phyloP scores from a whole-genome alignment of 2,329 filamentous ascomycete genomes.

The Penicillium sp. region DNA sequence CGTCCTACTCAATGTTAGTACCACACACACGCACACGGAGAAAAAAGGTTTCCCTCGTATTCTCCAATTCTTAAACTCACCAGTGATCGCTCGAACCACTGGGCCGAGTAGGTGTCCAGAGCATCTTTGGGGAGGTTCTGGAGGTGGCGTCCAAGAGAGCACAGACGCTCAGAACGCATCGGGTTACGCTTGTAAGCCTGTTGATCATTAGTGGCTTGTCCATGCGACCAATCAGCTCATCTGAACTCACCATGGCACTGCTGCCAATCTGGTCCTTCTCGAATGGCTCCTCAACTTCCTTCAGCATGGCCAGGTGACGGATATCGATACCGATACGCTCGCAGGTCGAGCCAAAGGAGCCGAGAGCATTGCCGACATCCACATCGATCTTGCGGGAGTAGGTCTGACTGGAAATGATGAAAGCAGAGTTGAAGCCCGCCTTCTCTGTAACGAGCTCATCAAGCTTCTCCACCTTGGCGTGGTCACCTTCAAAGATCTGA shows the following conservation, averaged over 20 bases:
- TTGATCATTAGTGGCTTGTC: conserved; percentile 45
- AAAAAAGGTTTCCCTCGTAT: not conserved
- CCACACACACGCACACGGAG: not conserved
- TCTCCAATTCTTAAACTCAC: conserved; percentile 21
- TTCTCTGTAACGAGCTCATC: conserved; percentile 68
- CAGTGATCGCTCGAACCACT: conserved; percentile 79
- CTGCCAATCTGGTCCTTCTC: conserved; percentile 78
- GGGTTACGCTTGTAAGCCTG: conserved; percentile 67
- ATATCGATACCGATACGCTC: conserved; percentile 77
- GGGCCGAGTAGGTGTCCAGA: conserved; percentile 69
- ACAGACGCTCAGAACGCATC: conserved; percentile 63
- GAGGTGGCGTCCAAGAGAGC: conserved; percentile 61
- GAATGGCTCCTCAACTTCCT: conserved; percentile 86
- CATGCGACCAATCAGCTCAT: not conserved
- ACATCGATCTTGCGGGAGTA: conserved; percentile 83
- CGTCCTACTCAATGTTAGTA: conserved; percentile 55
- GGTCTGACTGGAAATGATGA: conserved; percentile 72
- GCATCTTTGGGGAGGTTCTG: conserved; percentile 60
- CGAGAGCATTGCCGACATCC: conserved; percentile 77
- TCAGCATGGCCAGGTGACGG: conserved; percentile 72
- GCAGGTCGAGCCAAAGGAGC: conserved; percentile 77
- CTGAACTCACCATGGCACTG: conserved; percentile 57
- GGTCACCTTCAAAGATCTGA: conserved; percentile 67
- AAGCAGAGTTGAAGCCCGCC: conserved; percentile 65
- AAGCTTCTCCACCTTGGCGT: conserved; percentile 63